phyloP scores from a whole-genome alignment of 768 basidiomycete genomes.

The Mycena epipterygia region DNA sequence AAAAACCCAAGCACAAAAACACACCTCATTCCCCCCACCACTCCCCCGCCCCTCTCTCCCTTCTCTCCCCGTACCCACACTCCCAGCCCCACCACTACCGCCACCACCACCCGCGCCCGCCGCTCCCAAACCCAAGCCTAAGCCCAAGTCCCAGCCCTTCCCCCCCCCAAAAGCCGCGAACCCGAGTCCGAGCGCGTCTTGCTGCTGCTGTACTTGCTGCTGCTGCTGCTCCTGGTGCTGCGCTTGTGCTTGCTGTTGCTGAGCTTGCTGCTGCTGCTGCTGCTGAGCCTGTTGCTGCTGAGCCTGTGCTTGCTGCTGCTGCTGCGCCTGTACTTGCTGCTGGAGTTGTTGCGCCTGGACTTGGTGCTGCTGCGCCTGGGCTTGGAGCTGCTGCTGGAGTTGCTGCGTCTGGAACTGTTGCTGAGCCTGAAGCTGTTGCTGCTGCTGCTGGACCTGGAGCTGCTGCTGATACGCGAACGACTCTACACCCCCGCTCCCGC shows the following conservation, averaged over 20 bases:
- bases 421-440: slow-evolving; percentile 7
- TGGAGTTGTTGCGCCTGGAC: slow-evolving; percentile 33
- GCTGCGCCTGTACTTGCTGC: slow-evolving; percentile 9
- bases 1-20: slow-evolving; percentile 30
- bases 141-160: slow-evolving; percentile 3
- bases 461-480: slow-evolving; percentile 39
- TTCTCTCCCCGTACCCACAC: not conserved
- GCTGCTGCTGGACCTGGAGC: not conserved
- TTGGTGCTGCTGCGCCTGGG: not conserved
- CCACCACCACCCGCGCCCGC: not conserved
- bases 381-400: slow-evolving; percentile 4
- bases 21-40: slow-evolving; percentile 63
- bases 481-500: not conserved
- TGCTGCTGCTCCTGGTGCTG: slow-evolving; percentile 1
- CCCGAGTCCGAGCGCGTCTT: slow-evolving; percentile 15
- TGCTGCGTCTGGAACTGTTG: slow-evolving; percentile 5
- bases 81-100: not conserved
- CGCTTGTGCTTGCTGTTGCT: slow-evolving; percentile 34
- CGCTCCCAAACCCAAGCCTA: not conserved
- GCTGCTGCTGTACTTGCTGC: not conserved
- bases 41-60: slow-evolving; percentile 36
- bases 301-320: not conserved
- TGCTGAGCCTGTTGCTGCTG: slow-evolving; percentile 23
- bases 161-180: no score
- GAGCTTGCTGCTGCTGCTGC: not conserved